Evolutionary conservation across 805 yeast species (phyloP).

Genomic region (Kodamaea hsintzibuensis): DNA sequence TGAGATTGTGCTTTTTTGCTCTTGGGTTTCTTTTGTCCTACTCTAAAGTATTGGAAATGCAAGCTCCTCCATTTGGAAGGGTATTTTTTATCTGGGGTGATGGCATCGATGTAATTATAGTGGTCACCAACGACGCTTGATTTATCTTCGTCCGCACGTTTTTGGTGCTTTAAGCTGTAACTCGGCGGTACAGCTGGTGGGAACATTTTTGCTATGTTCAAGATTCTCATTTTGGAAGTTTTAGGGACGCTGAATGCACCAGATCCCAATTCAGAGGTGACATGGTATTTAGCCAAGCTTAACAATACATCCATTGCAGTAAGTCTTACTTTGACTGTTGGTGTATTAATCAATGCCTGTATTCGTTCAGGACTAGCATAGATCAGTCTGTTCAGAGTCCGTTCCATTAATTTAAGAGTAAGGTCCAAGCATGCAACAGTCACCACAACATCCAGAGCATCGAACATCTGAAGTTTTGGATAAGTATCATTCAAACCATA

Average conservation of each 20-base stretch:
- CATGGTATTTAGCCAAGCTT: constrained; percentile 39
- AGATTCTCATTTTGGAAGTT: constrained; percentile 43
- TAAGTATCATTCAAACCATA: constrained; percentile 51
- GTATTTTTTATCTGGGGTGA: constrained; percentile 39
- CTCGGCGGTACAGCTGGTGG: constrained; percentile 49
- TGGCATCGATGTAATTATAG: constrained; percentile 48
- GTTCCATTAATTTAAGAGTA: constrained; percentile 61
- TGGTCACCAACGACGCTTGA: constrained; percentile 37
- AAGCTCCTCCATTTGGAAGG: constrained; percentile 60
- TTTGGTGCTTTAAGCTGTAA: constrained; percentile 19
- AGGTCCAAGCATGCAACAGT: constrained; percentile 58
- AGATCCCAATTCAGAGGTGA: neutral
- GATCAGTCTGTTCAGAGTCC: constrained; percentile 65
- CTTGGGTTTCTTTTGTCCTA: constrained; percentile 15
- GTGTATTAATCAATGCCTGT: constrained; percentile 56
- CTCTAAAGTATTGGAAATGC: constrained; percentile 51
- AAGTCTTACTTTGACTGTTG: constrained; percentile 58
- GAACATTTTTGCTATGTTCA: constrained; percentile 54
- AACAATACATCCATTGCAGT: constrained; percentile 60
- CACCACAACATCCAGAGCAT: constrained; percentile 45
- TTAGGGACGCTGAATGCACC: constrained; percentile 35
- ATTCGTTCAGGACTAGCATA: constrained; percentile 69
- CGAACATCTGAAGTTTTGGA: constrained; percentile 49
- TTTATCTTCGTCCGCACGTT: constrained; percentile 13
- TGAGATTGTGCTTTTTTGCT: constrained; percentile 14